Evolutionary conservation across 2,329 filamentous ascomycete species (phyloP), one percentile per base, ranked within the genome.

Genomic region (Phoma herbarum): DNA sequence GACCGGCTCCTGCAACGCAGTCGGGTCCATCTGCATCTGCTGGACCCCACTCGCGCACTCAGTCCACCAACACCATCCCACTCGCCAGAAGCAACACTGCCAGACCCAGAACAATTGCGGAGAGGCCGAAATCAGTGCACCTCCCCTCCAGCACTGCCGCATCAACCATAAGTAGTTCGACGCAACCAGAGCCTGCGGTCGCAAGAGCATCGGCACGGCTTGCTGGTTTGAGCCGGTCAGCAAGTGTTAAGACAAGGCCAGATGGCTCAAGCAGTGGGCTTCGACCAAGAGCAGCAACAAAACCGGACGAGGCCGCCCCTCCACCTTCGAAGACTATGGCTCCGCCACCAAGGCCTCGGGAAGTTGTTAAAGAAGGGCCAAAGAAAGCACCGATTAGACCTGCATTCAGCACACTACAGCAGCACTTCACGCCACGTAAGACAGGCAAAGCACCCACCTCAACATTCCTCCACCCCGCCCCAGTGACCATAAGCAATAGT

Each of bases 391-490:
- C 37, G 9, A 57, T 51, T 33, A 68, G 72, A 22, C 76, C 76
- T 33, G 73, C 73, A 1, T 79, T 79, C 50, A 72, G 68, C 16
- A 79, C 75, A 1, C 54, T 78, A 28, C 77, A 79, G 57, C 77
- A 78, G 55, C 76, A 78, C 60, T 79, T 76, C 41, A 77, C 76
- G 4, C 77, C 77, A 31, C 73, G 70, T 18, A 78, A 78, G 48
- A 55, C 63, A 14, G 62, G 63, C 23, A 77, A 77, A 65, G 73
- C 75, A 46, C 69, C 74, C 18, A 77, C 73, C 2, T 69, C 75
- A 10, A 68, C 70, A 2, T 77, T 77, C 31, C 61, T 77, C 20
- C 69, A 76, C 46, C 71, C 76, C n/a, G 64, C 65, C 4, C 61
- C 69, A 31, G 64, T 62, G 20, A 52, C 64, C n/a, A 51, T 59